Evolutionary conservation across 495 filamentous ascomycete species (phyloP).

Genomic region (Aspergillus campestris): DNA sequence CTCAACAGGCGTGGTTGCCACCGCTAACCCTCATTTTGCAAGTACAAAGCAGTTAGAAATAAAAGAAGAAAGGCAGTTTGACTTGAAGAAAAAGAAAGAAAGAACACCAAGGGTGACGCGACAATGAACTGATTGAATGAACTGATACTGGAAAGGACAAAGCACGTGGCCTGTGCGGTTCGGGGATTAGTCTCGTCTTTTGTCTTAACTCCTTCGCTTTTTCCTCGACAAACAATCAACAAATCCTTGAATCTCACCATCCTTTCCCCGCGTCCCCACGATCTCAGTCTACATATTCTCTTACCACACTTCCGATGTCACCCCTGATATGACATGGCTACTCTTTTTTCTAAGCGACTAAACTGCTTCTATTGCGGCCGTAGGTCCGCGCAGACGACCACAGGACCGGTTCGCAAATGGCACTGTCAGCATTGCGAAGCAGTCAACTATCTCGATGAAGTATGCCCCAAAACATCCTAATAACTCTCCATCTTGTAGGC

Average conservation of each 20-base stretch:
- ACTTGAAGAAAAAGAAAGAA: background rate
- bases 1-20: no score
- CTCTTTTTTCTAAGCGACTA: conserved; percentile 41
- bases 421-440: conserved; percentile 68
- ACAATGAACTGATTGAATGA: no score
- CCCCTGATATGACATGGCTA: conserved; percentile 35
- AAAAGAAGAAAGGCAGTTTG: background rate
- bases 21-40: background rate
- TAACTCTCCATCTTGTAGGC: background rate
- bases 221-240: conserved; percentile 1
- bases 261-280: conserved; percentile 1
- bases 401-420: conserved; percentile 50
- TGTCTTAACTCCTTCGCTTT: conserved; percentile 17
- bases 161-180: conserved; percentile 27
- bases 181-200: conserved; percentile 24
- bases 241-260: conserved; percentile 1
- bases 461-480: conserved; percentile 17
- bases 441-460: conserved; percentile 71
- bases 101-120: conserved; percentile 4
- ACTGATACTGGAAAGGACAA: no score
- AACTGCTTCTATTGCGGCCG: conserved; percentile 71
- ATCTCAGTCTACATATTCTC: no score
- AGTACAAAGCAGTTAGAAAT: background rate
- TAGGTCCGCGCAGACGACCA: conserved; percentile 46
- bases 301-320: conserved; percentile 2